Evolutionary conservation across 345 rosid species (phyloP), one percentile per base, ranked within the genome.

Genomic region (Cardamine occulta): DNA sequence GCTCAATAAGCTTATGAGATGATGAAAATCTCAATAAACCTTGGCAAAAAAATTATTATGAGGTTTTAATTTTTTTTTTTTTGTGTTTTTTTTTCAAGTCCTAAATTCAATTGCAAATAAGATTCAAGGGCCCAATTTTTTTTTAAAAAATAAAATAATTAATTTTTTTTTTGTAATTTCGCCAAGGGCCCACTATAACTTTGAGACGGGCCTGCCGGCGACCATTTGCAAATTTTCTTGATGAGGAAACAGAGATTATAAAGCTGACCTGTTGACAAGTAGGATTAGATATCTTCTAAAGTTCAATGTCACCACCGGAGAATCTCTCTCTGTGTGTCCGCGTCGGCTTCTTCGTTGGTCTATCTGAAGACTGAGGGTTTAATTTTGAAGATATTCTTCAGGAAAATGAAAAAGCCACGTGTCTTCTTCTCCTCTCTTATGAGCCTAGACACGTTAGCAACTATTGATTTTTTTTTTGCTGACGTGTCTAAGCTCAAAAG

Each of bases 181-280:
- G n/a, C n/a, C n/a, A n/a, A n/a, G n/a, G n/a, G n/a, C n/a, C n/a
- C n/a, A n/a, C n/a, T n/a, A n/a, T n/a, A n/a, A n/a, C n/a, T n/a
- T n/a, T n/a, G n/a, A n/a, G n/a, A n/a, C n/a, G n/a, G n/a, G n/a
- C n/a, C n/a, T n/a, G n/a, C n/a, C n/a, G n/a, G n/a, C n/a, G 26
- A 59, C 12, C 23, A 17, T 28, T 34, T 10, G 8, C 4, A 49
- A 45, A 0, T 13, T 17, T 21, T 57, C 7, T 40, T 1, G 23
- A 37, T 2, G 11, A 51, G 10, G 0, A 61, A 52, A 15, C 4
- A 11, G 58, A 61, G n/a, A 60, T 54, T 17, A 17, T n/a, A 21
- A 14, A 26, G 51, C 76, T 24, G 7, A 77, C 80, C 80, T 70
- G 72, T 14, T 71, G 80, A 65, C 76, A 17, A 1, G 47, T 19